These are phyloP conservation scores for Alternaria panax DNA, from an alignment of 2,329 filamentous ascomycete species.

Conservation along the genomic window DNA sequence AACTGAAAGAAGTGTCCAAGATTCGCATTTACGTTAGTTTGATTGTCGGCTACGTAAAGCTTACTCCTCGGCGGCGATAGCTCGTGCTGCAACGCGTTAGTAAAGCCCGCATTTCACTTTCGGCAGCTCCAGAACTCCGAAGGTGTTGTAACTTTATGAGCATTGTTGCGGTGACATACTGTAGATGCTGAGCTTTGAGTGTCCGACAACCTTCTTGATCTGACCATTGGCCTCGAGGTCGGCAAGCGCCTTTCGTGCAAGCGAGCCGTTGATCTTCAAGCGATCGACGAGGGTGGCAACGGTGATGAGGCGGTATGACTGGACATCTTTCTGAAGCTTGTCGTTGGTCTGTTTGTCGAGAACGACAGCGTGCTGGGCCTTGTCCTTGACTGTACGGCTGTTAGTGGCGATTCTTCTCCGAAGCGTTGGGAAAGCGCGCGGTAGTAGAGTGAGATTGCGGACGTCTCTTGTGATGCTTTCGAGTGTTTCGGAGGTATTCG, in stretches of 20 bases:
- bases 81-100: conserved; percentile 45
- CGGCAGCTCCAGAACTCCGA: neutral
- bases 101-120: neutral
- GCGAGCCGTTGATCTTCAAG: conserved; percentile 99
- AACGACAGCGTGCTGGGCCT: conserved; percentile 99
- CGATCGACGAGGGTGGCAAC: conserved; percentile 98
- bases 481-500: neutral
- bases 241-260: conserved; percentile 86
- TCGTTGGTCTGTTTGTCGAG: conserved; percentile 98
- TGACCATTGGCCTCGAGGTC: conserved; percentile 98
- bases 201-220: conserved; percentile 96
- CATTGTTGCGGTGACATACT: conserved; percentile 64
- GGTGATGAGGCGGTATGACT: conserved; percentile 99
- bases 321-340: conserved; percentile 99
- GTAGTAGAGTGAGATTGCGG: conserved; percentile 3
- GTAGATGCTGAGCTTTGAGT: conserved; percentile 99
- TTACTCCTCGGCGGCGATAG: conserved; percentile 49
- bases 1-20: conserved; percentile 39
- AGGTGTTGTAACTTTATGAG: neutral
- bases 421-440: conserved; percentile 10
- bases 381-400: conserved; percentile 89
- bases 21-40: conserved; percentile 33
- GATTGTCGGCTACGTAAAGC: conserved; percentile 28
- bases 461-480: neutral
- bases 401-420: conserved; percentile 33